A percentile compares a stretch with the other conserved stretches of the same genome.
These are phyloP conservation scores for Ophiognomonia clavigignenti-juglandacearum DNA, from an alignment of 2,329 filamentous ascomycete species.

Conservation along the genomic window DNA sequence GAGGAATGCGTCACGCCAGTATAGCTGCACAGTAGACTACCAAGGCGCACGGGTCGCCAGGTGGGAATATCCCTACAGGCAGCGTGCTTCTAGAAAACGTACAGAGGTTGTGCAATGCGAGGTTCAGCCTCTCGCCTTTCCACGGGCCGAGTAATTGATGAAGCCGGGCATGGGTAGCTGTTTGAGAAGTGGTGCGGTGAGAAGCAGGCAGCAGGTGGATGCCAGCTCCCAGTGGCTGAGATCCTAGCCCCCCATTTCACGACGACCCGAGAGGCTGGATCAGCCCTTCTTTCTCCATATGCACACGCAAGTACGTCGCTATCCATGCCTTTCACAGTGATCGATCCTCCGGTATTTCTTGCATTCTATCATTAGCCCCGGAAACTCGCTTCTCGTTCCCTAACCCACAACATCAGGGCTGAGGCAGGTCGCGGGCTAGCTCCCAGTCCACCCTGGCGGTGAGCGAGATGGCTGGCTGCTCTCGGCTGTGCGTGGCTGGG, in stretches of 20 bases:
- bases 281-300: background rate
- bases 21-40: too few relatives aligned
- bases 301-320: background rate
- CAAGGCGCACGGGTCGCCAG: background rate
- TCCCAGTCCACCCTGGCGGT: background rate
- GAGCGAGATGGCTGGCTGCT: background rate
- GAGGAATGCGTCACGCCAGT: too few relatives aligned
- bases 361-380: background rate
- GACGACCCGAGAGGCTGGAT: constrained; percentile 1
- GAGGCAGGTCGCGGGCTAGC: too few relatives aligned
- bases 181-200: background rate
- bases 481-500: too few relatives aligned
- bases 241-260: background rate
- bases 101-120: background rate
- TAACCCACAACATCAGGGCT: too few relatives aligned
- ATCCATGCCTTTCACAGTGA: background rate
- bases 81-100: background rate
- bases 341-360: background rate
- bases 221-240: background rate
- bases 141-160: background rate
- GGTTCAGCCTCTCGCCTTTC: background rate
- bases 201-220: background rate
- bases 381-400: too few relatives aligned
- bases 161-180: background rate
- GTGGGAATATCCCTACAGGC: background rate